phyloP scores from a whole-genome alignment of 176 grass and related monocot genomes.

The Juncus inflexus region DNA sequence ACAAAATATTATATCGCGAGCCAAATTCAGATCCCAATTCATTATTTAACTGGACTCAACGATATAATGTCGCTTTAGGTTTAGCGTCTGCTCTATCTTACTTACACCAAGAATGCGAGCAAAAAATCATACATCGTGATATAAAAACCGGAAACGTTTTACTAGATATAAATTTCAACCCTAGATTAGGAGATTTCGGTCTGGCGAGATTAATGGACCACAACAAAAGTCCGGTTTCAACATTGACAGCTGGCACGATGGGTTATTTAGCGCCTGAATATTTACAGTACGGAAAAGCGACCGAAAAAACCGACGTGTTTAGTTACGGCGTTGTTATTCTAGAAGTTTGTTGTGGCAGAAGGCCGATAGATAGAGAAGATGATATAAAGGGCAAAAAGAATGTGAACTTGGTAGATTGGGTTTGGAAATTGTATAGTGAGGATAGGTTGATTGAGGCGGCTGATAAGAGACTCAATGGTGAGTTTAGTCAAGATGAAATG shows the following conservation, averaged over 20 bases:
- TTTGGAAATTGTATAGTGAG: slow-evolving; percentile 68
- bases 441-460: slow-evolving; percentile 68
- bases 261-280: slow-evolving; percentile 94
- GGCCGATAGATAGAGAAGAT: slow-evolving; percentile 71
- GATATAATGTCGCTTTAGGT: slow-evolving; percentile 55
- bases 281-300: slow-evolving; percentile 88
- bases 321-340: slow-evolving; percentile 84
- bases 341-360: slow-evolving; percentile 80
- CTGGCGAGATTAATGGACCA: slow-evolving; percentile 82
- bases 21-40: slow-evolving; percentile 30
- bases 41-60: slow-evolving; percentile 48
- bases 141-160: slow-evolving; percentile 89
- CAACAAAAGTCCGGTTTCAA: slow-evolving; percentile 76
- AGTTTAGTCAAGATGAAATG: slow-evolving; percentile 61
- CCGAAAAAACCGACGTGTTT: slow-evolving; percentile 85
- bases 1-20: slow-evolving; percentile 61
- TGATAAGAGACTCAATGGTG: slow-evolving; percentile 41
- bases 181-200: slow-evolving; percentile 83
- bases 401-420: slow-evolving; percentile 90
- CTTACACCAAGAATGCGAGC: slow-evolving; percentile 87
- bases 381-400: slow-evolving; percentile 26
- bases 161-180: slow-evolving; percentile 59
- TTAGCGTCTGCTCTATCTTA: slow-evolving; percentile 72
- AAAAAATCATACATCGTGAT: slow-evolving; percentile 81
- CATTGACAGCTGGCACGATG: slow-evolving; percentile 87